phyloP scores from a whole-genome alignment of 1,284 basidiomycete genomes.

The Clitocybe nebularis region DNA sequence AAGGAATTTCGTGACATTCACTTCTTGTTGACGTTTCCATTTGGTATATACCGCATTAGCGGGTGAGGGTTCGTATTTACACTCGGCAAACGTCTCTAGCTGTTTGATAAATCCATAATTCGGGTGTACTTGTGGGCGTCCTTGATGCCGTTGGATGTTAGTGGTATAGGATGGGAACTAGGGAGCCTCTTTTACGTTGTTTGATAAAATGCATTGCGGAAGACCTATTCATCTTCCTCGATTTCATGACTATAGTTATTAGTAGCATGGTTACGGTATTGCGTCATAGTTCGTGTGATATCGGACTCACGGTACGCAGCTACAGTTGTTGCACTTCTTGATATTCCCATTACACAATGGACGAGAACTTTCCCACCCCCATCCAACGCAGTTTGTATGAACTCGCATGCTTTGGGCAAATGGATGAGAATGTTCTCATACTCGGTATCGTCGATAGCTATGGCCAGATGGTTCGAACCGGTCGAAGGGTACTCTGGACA shows the following conservation, averaged over 20 bases:
- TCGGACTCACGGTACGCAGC: slow-evolving; percentile 54
- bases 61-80: slow-evolving; percentile 40
- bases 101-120: slow-evolving; percentile 65
- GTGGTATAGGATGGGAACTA: neutral
- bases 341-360: slow-evolving; percentile 75
- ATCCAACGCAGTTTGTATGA: slow-evolving; percentile 49
- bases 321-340: slow-evolving; percentile 63
- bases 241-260: slow-evolving; percentile 50
- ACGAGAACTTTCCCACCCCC: slow-evolving; percentile 57
- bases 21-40: slow-evolving; percentile 52
- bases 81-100: slow-evolving; percentile 49
- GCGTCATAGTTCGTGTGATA: neutral
- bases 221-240: slow-evolving; percentile 34
- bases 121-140: slow-evolving; percentile 50
- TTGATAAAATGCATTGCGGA: slow-evolving; percentile 47
- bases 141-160: too few relatives aligned
- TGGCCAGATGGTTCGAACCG: slow-evolving; percentile 38
- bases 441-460: slow-evolving; percentile 55
- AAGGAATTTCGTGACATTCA: slow-evolving; percentile 48
- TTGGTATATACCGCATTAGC: slow-evolving; percentile 42
- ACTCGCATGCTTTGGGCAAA: slow-evolving; percentile 47
- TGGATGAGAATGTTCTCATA: slow-evolving; percentile 58
- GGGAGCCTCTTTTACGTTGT: slow-evolving; percentile 36
- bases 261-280: neutral
- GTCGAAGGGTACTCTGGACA: slow-evolving; percentile 51